Base-by-base conservation (phyloP, 345 rosid species). In the Populus euphratica region DNA sequence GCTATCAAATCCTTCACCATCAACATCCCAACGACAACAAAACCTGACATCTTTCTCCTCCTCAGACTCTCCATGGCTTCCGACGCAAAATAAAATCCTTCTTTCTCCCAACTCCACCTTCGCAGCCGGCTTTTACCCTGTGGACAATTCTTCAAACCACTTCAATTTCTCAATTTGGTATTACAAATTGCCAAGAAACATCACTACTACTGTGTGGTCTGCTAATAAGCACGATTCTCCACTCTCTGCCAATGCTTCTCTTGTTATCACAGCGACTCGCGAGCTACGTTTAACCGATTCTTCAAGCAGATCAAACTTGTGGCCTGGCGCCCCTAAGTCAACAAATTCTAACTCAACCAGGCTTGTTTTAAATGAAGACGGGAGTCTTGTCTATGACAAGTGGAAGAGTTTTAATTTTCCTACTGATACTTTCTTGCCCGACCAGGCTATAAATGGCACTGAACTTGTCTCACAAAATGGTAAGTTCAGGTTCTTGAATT, bases 151-250 rank as follows among this genome's bases (percentile, higher is more conserved):
- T 29, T 39, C 5, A 41, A 77, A 66, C 79, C 83, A 4, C 36
- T 86, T 74, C 63, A 76, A 65, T 77, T 91, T 91, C 88, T 88
- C 90, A 8, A 36, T 91, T 70, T 89, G 91, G 89, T 87, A 81
- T 77, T 1, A 75, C 80, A 81, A 83, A 63, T 77, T 82, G 49
- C 36, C 86, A 4, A 1, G 16, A n/a, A 14, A 10, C 1, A 47
- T 47, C 50, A 47, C 50, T 47, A 78, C 86, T 36, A n/a, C 62
- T 23, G 76, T 91, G 64, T 91, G 92, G 94, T 87, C 90, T 17
- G 82, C 83, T 68, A 77, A 77, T 8, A n/a, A 5, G 5, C 17
- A 20, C 17, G 67, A 7, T 50, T 61, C 76, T 56, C 74, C 72
- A 4, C 66, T 47, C 11, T 9, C 69, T 3, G 23, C 25, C 62